phyloP scores from a whole-genome alignment of 768 basidiomycete species.

The Astraeus odoratus region DNA sequence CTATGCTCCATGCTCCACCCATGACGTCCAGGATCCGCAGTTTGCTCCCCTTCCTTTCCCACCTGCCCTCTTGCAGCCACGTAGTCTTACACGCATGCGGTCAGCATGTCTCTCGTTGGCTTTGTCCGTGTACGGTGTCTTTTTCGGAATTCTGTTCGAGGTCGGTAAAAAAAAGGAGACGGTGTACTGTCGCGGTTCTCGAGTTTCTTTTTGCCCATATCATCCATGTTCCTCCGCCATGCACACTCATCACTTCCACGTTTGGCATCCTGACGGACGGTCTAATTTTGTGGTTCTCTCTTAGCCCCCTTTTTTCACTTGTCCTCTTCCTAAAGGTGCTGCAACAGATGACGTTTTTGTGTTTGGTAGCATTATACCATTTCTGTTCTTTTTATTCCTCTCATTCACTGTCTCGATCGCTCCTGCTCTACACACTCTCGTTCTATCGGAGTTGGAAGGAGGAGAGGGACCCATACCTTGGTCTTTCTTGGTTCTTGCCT shows the following conservation, averaged over 20 bases:
- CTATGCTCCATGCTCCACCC: too few species aligned
- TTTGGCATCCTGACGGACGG: background rate
- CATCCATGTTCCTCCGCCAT: background rate
- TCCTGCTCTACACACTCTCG: background rate
- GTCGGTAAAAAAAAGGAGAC: too few species aligned
- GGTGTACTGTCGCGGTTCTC: slow-evolving; percentile 13
- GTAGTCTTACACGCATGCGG: too few species aligned
- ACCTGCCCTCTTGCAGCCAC: too few species aligned
- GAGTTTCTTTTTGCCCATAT: background rate
- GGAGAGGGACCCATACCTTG: background rate
- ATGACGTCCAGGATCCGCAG: too few species aligned
- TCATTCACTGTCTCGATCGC: background rate
- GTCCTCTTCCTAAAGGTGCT: background rate
- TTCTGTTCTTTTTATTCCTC: background rate
- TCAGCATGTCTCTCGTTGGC: too few species aligned
- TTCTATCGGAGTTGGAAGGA: background rate
- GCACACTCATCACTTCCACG: background rate
- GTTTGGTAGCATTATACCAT: background rate
- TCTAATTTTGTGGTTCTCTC: background rate
- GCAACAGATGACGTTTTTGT: too few species aligned
- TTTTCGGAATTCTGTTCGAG: too few species aligned
- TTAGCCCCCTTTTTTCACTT: background rate
- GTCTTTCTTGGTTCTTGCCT: background rate
- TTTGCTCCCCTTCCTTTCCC: too few species aligned
- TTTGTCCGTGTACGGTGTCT: too few species aligned